Evolutionary conservation across 805 yeast genomes (phyloP).

Genomic region (Candida pseudoglaebosa): DNA sequence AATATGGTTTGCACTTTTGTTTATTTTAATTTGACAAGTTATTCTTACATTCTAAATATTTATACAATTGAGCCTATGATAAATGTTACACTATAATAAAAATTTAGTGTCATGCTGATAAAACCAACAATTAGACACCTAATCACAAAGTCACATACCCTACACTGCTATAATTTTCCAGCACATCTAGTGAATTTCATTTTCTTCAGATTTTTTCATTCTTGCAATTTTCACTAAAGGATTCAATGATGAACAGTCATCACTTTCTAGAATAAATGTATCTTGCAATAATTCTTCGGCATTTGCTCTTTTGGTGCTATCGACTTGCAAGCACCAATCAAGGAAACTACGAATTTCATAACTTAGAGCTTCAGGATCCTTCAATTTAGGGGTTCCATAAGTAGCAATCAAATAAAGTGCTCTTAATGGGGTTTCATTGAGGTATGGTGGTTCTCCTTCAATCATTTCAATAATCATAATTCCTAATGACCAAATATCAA

Average conservation of each 20-base stretch:
- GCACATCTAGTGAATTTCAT: constrained; percentile 8
- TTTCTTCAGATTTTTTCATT: constrained; percentile 50
- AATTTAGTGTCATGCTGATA: not conserved
- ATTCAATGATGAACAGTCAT: constrained; percentile 56
- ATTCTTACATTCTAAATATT: no score
- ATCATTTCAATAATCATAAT: constrained; percentile 98
- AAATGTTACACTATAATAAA: no score
- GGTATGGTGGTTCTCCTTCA: constrained; percentile 97
- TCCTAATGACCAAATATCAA: constrained; percentile 97
- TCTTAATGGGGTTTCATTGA: constrained; percentile 92
- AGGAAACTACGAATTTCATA: constrained; percentile 64
- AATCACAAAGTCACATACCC: no score
- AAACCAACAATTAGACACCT: not conserved
- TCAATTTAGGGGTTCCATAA: constrained; percentile 91
- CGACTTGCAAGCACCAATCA: constrained; percentile 75
- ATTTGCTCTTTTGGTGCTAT: constrained; percentile 74
- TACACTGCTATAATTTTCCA: no score
- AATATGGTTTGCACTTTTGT: not conserved
- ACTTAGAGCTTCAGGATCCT: constrained; percentile 80
- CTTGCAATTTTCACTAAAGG: constrained; percentile 75
- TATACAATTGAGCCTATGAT: no score
- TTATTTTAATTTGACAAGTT: no score
- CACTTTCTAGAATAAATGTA: constrained; percentile 60
- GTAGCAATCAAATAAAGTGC: constrained; percentile 94
- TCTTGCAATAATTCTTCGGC: constrained; percentile 70